Evolutionary conservation across 1,284 basidiomycete species (phyloP).

Genomic region (Meira nashicola): DNA sequence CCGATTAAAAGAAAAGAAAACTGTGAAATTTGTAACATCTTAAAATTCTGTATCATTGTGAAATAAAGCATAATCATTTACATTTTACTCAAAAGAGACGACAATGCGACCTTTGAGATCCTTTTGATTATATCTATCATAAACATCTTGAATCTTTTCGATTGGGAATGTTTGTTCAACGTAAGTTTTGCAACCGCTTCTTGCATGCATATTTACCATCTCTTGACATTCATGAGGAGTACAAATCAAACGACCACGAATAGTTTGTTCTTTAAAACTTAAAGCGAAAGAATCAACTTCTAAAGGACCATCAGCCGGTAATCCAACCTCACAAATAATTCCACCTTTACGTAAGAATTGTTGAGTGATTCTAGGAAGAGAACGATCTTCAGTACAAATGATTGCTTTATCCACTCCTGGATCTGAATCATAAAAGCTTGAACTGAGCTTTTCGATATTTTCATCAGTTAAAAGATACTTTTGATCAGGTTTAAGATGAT

Average conservation of each 20-base stretch:
- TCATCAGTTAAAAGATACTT: slow-evolving; percentile 27
- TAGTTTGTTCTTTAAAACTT: slow-evolving; percentile 45
- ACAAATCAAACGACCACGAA: slow-evolving; percentile 39
- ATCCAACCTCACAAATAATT: slow-evolving; percentile 35
- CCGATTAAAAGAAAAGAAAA: background rate
- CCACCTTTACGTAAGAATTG: slow-evolving; percentile 41
- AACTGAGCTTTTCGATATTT: slow-evolving; percentile 26
- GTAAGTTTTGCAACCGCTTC: slow-evolving; percentile 30
- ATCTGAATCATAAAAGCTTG: slow-evolving; percentile 35
- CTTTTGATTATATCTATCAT: slow-evolving; percentile 34
- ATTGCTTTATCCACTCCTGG: slow-evolving; percentile 42
- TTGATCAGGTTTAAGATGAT: slow-evolving; percentile 38
- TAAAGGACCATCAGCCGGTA: slow-evolving; percentile 37
- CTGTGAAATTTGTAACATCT: no score
- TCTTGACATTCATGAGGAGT: slow-evolving; percentile 39
- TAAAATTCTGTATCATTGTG: no score
- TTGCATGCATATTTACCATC: slow-evolving; percentile 36
- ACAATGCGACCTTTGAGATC: slow-evolving; percentile 33
- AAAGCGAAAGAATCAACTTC: slow-evolving; percentile 36
- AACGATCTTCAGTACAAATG: slow-evolving; percentile 32
- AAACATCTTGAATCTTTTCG: slow-evolving; percentile 36
- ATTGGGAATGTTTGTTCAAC: slow-evolving; percentile 43
- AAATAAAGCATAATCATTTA: no score
- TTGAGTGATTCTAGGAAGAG: slow-evolving; percentile 32
- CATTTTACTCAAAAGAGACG: slow-evolving; percentile 28